Base-by-base conservation (phyloP, 2,329 filamentous ascomycete species). In the Exophiala sp. region DNA sequence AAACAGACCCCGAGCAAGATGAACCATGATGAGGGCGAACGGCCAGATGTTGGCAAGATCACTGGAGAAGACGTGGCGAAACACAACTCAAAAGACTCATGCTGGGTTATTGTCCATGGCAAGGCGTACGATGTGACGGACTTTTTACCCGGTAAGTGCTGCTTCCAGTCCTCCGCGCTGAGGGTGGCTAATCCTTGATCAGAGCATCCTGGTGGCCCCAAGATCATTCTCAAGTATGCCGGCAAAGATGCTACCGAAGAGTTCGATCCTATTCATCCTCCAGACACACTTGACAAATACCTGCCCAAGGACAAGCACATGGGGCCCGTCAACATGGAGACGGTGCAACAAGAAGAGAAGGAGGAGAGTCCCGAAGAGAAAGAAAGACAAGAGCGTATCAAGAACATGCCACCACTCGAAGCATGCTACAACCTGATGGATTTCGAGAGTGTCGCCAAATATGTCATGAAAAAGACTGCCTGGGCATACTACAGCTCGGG, bases 401-500 rank as follows among this genome's bases (percentile, higher is more conserved):
- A 80, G 63, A 75, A 80, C 56, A 95, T 91, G 84, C 91, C 91
- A 0, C 76, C 85, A 43, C 76, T 96, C 56, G 86, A 88, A 62
- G 88, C 95, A 69, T 96, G 91, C 77, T 96, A 91, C 73, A 96
- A 96, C 69, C 74, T 96, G 57, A 83, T 94, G 75, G 94, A 99
- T 74, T 99, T 99, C 70, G 94, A 99, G 78, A 85, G 89, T 3
- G 92, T 97, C 34, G 94, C 94, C 5, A 85, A 87, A 65, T 79
- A 84, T 36, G 84, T 95, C 52, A 96, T 97, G 92, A 96, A 95
- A 81, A 95, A 88, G 76, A 87, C 86, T 1, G 92, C 92, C 0
- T 99, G 94, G 94, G 94, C 88, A 21, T 99, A 99, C 75, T 99
- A 99, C 72, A 96, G 90, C 1, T 94, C 88, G 67, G 92, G 89